Evolutionary conservation across 306 rosid genomes (phyloP).

Genomic region (Corylus avellana): DNA sequence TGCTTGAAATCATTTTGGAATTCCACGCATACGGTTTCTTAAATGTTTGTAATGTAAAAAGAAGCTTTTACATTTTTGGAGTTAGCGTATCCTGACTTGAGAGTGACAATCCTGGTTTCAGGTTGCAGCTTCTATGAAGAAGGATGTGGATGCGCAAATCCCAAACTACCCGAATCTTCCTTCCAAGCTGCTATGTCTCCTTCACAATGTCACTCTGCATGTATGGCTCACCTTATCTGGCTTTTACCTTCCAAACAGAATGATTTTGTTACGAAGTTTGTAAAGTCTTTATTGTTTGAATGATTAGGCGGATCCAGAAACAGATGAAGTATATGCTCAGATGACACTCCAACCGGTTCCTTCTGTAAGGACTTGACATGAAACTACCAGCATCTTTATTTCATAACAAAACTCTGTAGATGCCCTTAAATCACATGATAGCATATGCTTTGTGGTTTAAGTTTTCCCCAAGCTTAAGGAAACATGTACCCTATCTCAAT

Average conservation of each 20-base stretch:
- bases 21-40: background rate
- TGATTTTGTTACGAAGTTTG: background rate
- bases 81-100: conserved; percentile 2
- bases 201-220: conserved; percentile 85
- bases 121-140: conserved; percentile 94
- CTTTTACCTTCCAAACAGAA: background rate
- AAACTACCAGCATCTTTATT: background rate
- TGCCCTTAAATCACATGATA: background rate
- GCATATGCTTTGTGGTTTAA: background rate
- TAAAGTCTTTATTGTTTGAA: background rate
- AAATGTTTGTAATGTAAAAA: background rate
- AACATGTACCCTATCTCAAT: background rate
- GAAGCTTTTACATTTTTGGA: background rate
- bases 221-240: conserved; percentile 34
- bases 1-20: background rate
- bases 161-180: conserved; percentile 90
- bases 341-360: conserved; percentile 87
- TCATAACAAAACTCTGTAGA: background rate
- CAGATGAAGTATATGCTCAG: conserved; percentile 94
- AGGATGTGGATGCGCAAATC: conserved; percentile 72
- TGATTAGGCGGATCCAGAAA: conserved; percentile 88
- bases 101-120: conserved; percentile 32
- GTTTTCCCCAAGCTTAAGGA: background rate
- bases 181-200: conserved; percentile 75
- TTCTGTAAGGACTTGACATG: conserved; percentile 50